These are phyloP conservation scores for Mrakia gelida DNA, from an alignment of 768 basidiomycete genomes.

Conservation along the genomic window DNA sequence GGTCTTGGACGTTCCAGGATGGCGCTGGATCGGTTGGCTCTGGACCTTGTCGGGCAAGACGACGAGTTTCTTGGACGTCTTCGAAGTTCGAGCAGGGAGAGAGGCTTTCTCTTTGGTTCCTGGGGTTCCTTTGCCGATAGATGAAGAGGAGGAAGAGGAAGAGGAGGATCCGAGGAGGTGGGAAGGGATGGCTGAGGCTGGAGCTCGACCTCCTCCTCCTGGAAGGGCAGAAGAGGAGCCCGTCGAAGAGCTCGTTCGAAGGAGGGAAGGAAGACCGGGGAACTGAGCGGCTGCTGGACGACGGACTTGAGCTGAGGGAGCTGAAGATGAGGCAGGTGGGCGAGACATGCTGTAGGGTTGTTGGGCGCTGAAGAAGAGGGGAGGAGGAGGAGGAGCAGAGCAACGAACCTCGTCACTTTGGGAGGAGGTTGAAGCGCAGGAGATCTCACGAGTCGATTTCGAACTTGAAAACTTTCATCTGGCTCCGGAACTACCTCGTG, in stretches of 20 bases:
- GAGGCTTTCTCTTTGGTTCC: constrained; percentile 19
- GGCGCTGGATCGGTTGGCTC: constrained; percentile 59
- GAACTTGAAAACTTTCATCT: too few relatives aligned
- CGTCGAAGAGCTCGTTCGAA: not conserved
- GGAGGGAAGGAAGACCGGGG: constrained; percentile 22
- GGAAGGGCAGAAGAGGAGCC: not conserved
- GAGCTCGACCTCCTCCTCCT: not conserved
- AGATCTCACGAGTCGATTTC: too few relatives aligned
- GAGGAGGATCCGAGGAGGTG: constrained; percentile 16
- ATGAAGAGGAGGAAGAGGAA: not conserved
- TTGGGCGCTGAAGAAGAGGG: not conserved
- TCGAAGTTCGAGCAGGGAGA: constrained; percentile 60
- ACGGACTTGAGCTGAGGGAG: constrained; percentile 9
- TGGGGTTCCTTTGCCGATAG: constrained; percentile 30
- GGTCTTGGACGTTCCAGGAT: constrained; percentile 16
- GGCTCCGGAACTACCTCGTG: too few relatives aligned
- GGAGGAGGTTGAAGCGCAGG: too few relatives aligned
- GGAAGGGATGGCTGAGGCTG: constrained; percentile 22
- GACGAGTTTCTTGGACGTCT: constrained; percentile 86
- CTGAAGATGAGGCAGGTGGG: not conserved
- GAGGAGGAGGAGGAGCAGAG: not conserved
- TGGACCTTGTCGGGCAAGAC: constrained; percentile 85
- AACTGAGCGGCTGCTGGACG: constrained; percentile 21
- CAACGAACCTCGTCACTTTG: too few relatives aligned
- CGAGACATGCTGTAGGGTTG: constrained; percentile 7